Evolutionary conservation across 2,329 filamentous ascomycete species (phyloP).

Genomic region (Monilinia fructicola): DNA sequence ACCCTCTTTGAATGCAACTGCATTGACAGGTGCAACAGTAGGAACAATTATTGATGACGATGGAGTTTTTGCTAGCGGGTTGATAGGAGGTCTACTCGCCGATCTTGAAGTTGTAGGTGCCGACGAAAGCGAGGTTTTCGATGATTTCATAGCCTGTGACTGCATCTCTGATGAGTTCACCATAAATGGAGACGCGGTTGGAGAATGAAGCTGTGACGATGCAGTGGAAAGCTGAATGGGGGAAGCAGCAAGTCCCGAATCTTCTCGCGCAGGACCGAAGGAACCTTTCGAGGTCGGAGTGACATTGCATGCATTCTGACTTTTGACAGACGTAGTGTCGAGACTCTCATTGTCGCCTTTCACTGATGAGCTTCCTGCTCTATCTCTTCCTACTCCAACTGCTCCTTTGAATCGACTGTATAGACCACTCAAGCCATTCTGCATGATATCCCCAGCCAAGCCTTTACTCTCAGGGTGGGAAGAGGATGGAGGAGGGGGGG

Average conservation of each 20-base stretch:
- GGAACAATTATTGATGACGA: constrained; percentile 42
- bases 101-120: constrained; percentile 37
- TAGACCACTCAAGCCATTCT: constrained; percentile 83
- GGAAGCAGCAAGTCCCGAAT: constrained; percentile 43
- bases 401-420: constrained; percentile 83
- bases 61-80: constrained; percentile 39
- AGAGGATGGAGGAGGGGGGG: constrained; percentile 62
- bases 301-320: constrained; percentile 41
- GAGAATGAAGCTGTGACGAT: constrained; percentile 40
- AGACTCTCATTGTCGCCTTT: constrained; percentile 47
- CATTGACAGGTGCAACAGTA: constrained; percentile 50
- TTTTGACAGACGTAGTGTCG: constrained; percentile 47
- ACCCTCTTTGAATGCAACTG: constrained; percentile 50
- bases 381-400: constrained; percentile 68
- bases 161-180: constrained; percentile 36
- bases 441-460: constrained; percentile 70
- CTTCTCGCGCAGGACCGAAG: constrained; percentile 45
- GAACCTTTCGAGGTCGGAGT: constrained; percentile 47
- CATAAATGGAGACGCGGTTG: constrained; percentile 37
- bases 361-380: constrained; percentile 40
- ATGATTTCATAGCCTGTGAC: constrained; percentile 39
- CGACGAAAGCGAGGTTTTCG: constrained; percentile 37
- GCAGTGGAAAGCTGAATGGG: constrained; percentile 35
- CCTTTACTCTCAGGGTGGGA: constrained; percentile 65
- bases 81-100: constrained; percentile 34